A percentile compares a stretch with the other conserved stretches of the same genome.
Conservation (phyloP, 2,329 filamentous ascomycete species). For the Verticillium klebahnii region DNA sequence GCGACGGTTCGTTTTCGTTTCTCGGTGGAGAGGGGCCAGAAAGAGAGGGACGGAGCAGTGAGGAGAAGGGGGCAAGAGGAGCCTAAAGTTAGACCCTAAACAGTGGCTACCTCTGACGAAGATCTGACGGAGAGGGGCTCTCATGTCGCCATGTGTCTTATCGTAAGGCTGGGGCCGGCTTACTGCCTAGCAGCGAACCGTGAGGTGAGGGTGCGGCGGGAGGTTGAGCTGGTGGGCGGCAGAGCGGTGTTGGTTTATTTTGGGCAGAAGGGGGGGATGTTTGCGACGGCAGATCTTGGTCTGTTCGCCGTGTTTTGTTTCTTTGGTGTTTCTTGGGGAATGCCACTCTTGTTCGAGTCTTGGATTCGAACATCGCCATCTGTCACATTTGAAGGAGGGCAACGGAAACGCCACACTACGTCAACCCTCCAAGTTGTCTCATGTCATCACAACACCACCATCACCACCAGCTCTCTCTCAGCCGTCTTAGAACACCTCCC, state of each 20-base stretch:
- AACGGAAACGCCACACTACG: not conserved
- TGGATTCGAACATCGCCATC: not conserved
- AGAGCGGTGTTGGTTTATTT: not conserved
- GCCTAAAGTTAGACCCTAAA: not conserved
- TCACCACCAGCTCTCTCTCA: not conserved
- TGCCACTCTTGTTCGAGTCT: not conserved
- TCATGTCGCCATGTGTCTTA: too few relatives aligned
- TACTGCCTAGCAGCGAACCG: too few relatives aligned
- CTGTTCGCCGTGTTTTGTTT: not conserved
- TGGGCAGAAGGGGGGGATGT: not conserved
- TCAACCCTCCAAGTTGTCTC: not conserved
- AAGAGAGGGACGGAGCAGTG: not conserved
- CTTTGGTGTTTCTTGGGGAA: not conserved
- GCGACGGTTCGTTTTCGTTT: not conserved
- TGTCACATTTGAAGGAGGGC: not conserved
- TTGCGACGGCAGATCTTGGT: not conserved
- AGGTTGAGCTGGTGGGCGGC: not conserved
- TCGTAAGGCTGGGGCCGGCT: too few relatives aligned
- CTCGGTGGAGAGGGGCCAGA: not conserved
- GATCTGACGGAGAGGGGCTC: too few relatives aligned
- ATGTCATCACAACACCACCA: not conserved
- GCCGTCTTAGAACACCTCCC: conserved; percentile 5
- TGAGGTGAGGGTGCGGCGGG: too few relatives aligned
- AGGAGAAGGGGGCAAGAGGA: not conserved
- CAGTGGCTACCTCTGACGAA: not conserved